Evolutionary conservation across 225 moss, liverwort and hornwort species (phyloP).

Genomic region (Thuidium tamariscinum): DNA sequence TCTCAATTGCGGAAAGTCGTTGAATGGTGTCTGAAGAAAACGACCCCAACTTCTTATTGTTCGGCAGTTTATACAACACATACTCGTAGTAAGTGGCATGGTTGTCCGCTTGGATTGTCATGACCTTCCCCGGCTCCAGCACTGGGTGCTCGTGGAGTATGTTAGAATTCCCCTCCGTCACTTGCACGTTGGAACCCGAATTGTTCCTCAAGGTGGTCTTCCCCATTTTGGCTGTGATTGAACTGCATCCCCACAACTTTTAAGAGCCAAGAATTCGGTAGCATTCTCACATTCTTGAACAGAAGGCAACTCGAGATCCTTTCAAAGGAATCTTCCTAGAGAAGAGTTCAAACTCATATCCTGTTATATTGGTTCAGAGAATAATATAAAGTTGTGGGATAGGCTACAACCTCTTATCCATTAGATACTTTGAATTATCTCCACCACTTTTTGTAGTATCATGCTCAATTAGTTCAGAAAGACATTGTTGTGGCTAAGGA

Average conservation of each 20-base stretch:
- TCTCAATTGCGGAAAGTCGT: background rate
- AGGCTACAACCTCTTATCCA: background rate
- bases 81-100: background rate
- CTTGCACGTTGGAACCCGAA: background rate
- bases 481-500: background rate
- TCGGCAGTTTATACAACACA: background rate
- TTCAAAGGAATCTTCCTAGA: background rate
- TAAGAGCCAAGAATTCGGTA: background rate
- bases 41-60: background rate
- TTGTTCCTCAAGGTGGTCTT: background rate
- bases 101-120: background rate
- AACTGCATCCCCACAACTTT: background rate
- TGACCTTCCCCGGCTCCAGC: fast-evolving
- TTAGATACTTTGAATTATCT: background rate
- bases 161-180: background rate
- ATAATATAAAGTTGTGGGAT: fast-evolving
- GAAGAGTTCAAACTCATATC: background rate
- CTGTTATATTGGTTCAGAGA: background rate
- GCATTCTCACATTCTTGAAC: background rate
- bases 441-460: background rate
- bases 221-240: background rate
- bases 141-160: background rate
- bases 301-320: background rate
- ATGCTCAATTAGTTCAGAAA: background rate
- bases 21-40: background rate